Conservation (phyloP, 306 rosid genomes). For the Hylodesmum podocarpum region DNA sequence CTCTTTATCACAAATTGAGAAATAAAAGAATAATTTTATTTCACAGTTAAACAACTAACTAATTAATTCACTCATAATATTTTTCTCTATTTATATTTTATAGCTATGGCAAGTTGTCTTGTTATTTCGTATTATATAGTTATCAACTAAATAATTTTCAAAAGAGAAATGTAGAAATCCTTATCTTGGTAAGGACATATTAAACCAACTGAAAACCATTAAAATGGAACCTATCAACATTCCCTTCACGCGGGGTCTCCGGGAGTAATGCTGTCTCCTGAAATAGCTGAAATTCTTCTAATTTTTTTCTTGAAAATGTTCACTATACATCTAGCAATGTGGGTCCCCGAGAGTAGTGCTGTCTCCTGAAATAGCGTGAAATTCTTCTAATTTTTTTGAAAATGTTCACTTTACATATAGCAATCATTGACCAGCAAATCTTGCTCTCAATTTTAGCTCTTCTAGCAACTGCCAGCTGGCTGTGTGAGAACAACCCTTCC, state of each 20-base stretch:
- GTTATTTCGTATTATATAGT: no score
- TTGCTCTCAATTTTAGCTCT: slow-evolving; percentile 32
- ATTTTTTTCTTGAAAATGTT: slow-evolving; percentile 58
- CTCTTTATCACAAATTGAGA: background rate
- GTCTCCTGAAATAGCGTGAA: slow-evolving; percentile 45
- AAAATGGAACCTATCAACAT: slow-evolving; percentile 19
- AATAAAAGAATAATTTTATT: no score
- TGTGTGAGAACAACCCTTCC: slow-evolving; percentile 55
- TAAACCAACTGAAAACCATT: background rate
- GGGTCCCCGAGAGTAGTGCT: slow-evolving; percentile 29
- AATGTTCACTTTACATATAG: slow-evolving; percentile 47
- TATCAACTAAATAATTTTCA: no score
- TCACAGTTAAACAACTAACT: no score
- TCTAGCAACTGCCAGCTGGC: slow-evolving; percentile 35
- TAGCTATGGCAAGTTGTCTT: no score
- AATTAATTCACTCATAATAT: no score
- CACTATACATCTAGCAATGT: slow-evolving; percentile 43
- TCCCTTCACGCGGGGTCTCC: slow-evolving; percentile 34
- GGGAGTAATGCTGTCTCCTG: slow-evolving; percentile 36
- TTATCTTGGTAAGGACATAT: background rate
- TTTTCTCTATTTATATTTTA: no score
- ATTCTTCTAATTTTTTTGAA: slow-evolving; percentile 54
- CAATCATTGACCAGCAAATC: slow-evolving; percentile 38
- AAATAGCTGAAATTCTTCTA: slow-evolving; percentile 44
- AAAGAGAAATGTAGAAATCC: background rate